Percentiles rank a stretch among this genome's conserved stretches.
Evolutionary conservation across 768 basidiomycete genomes (phyloP).

Genomic region (Mycena rosella): DNA sequence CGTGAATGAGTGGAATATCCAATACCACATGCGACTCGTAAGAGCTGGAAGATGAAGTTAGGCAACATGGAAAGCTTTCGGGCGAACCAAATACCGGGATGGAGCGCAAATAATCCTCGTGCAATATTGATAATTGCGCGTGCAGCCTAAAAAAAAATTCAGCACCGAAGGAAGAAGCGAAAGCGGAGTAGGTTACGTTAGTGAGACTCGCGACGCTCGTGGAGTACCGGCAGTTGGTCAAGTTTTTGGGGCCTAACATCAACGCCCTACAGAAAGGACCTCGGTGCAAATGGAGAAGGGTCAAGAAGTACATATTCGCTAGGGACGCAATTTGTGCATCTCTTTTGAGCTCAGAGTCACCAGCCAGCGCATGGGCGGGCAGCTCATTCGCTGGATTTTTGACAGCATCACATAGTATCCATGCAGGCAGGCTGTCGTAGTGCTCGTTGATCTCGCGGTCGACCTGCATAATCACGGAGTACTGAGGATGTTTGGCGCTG

Average conservation of each 20-base stretch:
- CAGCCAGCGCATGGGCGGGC: slow-evolving; percentile 25
- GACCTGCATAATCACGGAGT: slow-evolving; percentile 39
- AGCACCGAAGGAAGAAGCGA: background rate
- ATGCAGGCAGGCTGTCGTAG: slow-evolving; percentile 36
- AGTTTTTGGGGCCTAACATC: slow-evolving; percentile 34
- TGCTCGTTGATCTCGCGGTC: slow-evolving; percentile 40
- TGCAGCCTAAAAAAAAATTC: slow-evolving; percentile 31
- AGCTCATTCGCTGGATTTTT: slow-evolving; percentile 38
- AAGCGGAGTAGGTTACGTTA: slow-evolving; percentile 15
- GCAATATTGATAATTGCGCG: slow-evolving; percentile 40
- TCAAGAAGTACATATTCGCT: slow-evolving; percentile 39
- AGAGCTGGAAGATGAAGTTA: slow-evolving; percentile 22
- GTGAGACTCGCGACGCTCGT: slow-evolving; percentile 35
- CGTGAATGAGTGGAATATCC: slow-evolving; percentile 40
- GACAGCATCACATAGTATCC: slow-evolving; percentile 40
- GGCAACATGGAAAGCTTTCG: too few relatives aligned
- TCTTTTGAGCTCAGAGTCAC: slow-evolving; percentile 27
- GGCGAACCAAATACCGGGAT: slow-evolving; percentile 34
- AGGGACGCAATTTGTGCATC: slow-evolving; percentile 37
- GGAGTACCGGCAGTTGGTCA: slow-evolving; percentile 35
- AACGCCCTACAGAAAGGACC: slow-evolving; percentile 42
- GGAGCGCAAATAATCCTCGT: slow-evolving; percentile 39
- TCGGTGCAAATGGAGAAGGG: slow-evolving; percentile 39
- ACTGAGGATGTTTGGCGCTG: slow-evolving; percentile 37
- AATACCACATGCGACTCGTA: slow-evolving; percentile 42